Base-by-base conservation (phyloP, 1,284 basidiomycete species). In the Puccinia triticina region DNA sequence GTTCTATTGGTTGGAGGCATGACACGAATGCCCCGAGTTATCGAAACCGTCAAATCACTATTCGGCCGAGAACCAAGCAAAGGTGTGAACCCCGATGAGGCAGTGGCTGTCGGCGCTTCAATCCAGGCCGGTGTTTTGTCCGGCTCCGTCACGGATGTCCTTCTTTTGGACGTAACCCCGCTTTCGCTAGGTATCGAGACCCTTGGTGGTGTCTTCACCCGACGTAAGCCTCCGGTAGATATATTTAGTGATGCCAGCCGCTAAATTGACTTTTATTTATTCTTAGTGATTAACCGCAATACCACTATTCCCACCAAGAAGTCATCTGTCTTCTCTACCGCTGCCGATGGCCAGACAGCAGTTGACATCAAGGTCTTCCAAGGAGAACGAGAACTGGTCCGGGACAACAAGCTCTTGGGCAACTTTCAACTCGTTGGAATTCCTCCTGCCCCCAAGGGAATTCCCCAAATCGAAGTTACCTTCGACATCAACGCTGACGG, bases 301-400 rank as follows among this genome's bases (percentile, higher is more conserved):
- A 99, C 96, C 26, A 98, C 96, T 84, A 98, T 98, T 89, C 96
- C 96, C 29, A 98, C 96, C 87, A 99, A 98, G 91, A 98, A 99
- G 91, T 95, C 94, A 3, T 96, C 98, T 88, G 93, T 93, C 81
- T 99, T 98, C 91, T 98, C 96, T 29, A 99, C 97, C 32, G 96
- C 96, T 71, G 96, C 88, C 74, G 88, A 88, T 73, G 88, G 87
- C 66, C 97, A 96, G 89, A 96, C 93, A 50, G 94, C 95, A 55
- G 96, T 98, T 84, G 94, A 96, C 88, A 94, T 98, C 88, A 96
- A 86, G 84, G 86, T 86, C 84, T 88, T 86, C 87, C 95, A 98
- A 89, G 96, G 96, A 87, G 97, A 98, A 90, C 95, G 96, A 90
- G 95, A 98, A 88, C 92, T 98, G 85, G 94, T 95, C 81, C 90